Percentiles rank a stretch among this genome's conserved stretches.
Evolutionary conservation across 2,329 filamentous ascomycete species (phyloP).

Genomic region (Colletotrichum lindemuthianum): DNA sequence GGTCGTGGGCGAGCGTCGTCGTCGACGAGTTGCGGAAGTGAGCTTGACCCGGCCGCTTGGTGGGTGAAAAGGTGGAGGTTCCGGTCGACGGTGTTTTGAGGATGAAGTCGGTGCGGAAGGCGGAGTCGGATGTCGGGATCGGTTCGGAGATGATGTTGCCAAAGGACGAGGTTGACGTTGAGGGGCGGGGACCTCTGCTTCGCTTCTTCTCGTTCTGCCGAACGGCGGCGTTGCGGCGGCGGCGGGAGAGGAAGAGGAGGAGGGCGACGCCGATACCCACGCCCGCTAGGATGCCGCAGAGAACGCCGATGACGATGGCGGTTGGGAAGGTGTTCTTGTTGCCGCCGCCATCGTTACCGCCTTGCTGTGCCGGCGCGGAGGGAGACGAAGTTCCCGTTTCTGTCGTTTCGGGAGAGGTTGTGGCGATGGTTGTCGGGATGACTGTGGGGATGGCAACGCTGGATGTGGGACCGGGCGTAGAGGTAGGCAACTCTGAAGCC

Average conservation of each 20-base stretch:
- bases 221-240: conserved; percentile 42
- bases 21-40: conserved; percentile 27
- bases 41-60: conserved; percentile 1
- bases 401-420: conserved; percentile 32
- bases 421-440: conserved; percentile 38
- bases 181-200: conserved; percentile 35
- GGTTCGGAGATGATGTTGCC: conserved; percentile 67
- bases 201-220: conserved; percentile 38
- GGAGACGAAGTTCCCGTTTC: conserved; percentile 18
- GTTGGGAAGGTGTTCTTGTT: conserved; percentile 42
- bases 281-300: conserved; percentile 56
- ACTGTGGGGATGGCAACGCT: conserved; percentile 39
- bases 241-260: conserved; percentile 50
- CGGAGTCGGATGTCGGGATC: conserved; percentile 54
- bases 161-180: conserved; percentile 51
- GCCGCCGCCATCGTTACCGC: conserved; percentile 22
- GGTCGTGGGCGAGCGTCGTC: conserved; percentile 27
- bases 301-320: conserved; percentile 58
- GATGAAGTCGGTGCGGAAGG: conserved; percentile 64
- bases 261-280: conserved; percentile 51
- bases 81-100: conserved; percentile 49
- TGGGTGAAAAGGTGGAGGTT: conserved; percentile 43
- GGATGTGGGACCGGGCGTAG: conserved; percentile 36
- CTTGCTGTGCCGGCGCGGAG: conserved; percentile 37
- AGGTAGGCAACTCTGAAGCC: conserved; percentile 36